Evolutionary conservation across 371 early-diverging fungal genomes (phyloP).

Genomic region (Lichtheimia corymbifera): DNA sequence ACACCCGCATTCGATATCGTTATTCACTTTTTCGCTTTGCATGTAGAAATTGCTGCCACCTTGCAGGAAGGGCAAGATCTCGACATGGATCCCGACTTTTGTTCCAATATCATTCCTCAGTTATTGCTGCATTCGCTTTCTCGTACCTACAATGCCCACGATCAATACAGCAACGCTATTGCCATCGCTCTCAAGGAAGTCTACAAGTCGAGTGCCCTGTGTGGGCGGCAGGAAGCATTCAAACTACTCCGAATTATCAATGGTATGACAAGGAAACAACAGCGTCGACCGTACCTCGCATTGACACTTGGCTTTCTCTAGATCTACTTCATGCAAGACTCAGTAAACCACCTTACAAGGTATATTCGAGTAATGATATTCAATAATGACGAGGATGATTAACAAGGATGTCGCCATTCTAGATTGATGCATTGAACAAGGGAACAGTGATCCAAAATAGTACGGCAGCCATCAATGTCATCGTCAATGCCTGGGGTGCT

Average conservation of each 20-base stretch:
- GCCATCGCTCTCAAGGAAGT: not conserved
- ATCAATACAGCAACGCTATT: not conserved
- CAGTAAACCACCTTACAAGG: too few relatives aligned
- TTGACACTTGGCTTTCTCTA: too few relatives aligned
- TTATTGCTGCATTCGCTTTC: not conserved
- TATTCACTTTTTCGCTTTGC: not conserved
- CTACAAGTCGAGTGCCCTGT: too few relatives aligned
- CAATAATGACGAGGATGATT: too few relatives aligned
- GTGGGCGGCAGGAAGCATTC: too few relatives aligned
- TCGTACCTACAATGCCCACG: not conserved
- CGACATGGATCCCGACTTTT: slow-evolving; percentile 1
- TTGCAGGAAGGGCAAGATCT: not conserved
- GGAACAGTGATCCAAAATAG: not conserved
- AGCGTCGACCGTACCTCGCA: not conserved
- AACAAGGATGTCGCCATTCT: not conserved
- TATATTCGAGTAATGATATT: too few relatives aligned
- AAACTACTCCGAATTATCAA: too few relatives aligned
- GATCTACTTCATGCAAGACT: too few relatives aligned
- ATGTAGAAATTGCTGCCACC: not conserved
- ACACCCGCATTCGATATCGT: not conserved
- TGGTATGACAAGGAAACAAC: not conserved
- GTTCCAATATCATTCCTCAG: not conserved
- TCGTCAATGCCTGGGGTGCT: not conserved
- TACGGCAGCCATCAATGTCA: not conserved
- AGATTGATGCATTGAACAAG: not conserved